phyloP scores from a whole-genome alignment of 2,329 filamentous ascomycete genomes.

The Fusarium brevicatenulatum region DNA sequence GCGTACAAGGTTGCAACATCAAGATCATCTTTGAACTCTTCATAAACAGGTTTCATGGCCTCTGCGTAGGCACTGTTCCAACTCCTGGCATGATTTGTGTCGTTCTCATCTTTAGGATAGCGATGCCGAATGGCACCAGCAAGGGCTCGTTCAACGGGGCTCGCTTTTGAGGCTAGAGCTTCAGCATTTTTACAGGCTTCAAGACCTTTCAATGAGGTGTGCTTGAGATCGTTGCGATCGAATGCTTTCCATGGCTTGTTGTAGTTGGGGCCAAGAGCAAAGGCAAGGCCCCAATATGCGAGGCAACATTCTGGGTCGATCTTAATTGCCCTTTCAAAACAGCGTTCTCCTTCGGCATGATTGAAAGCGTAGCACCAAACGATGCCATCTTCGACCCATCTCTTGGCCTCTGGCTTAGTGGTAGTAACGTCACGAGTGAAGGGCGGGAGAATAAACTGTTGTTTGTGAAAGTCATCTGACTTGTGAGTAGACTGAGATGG shows the following conservation, averaged over 20 bases:
- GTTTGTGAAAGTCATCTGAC: not conserved
- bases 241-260: slow-evolving; percentile 73
- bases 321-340: slow-evolving; percentile 66
- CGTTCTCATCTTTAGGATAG: slow-evolving; percentile 62
- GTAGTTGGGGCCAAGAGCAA: slow-evolving; percentile 75
- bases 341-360: slow-evolving; percentile 71
- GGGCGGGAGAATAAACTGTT: slow-evolving; percentile 39
- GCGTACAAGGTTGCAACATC: slow-evolving; percentile 47
- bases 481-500: slow-evolving; percentile 14
- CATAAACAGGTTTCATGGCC: slow-evolving; percentile 49
- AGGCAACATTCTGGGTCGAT: slow-evolving; percentile 66
- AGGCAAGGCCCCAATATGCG: slow-evolving; percentile 75
- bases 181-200: slow-evolving; percentile 29
- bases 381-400: slow-evolving; percentile 74
- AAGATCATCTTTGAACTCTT: slow-evolving; percentile 49
- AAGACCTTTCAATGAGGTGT: slow-evolving; percentile 26
- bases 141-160: slow-evolving; percentile 66
- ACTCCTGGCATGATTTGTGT: slow-evolving; percentile 54
- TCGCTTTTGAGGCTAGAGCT: slow-evolving; percentile 21
- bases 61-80: slow-evolving; percentile 47
- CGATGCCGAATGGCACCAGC: slow-evolving; percentile 70
- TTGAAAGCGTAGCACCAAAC: slow-evolving; percentile 78
- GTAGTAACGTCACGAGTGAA: slow-evolving; percentile 62
- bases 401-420: slow-evolving; percentile 59
- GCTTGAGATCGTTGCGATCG: slow-evolving; percentile 36